phyloP scores from a whole-genome alignment of 2,329 filamentous ascomycete genomes.

The Pseudogymnoascus sp. region DNA sequence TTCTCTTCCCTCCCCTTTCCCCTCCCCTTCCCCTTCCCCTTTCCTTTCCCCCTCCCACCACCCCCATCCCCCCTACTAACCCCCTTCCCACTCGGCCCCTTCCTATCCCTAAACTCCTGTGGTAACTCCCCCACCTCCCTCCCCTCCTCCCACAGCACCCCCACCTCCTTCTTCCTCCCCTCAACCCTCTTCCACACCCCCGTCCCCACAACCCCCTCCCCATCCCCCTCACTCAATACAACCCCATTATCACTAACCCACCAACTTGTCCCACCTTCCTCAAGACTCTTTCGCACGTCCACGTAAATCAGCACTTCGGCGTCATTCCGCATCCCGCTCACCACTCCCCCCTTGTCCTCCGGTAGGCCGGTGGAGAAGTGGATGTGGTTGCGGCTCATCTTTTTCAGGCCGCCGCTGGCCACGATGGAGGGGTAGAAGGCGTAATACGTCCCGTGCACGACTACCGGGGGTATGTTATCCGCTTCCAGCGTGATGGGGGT shows the following conservation, averaged over 20 bases:
- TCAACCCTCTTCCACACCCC: constrained; percentile 65
- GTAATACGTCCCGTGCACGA: constrained; percentile 86
- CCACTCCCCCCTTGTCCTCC: constrained; percentile 37
- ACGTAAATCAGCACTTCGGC: constrained; percentile 73
- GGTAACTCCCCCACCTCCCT: constrained; percentile 59
- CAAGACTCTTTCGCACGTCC: constrained; percentile 58
- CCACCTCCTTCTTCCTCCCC: constrained; percentile 49
- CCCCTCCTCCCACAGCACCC: constrained; percentile 63
- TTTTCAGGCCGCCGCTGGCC: constrained; percentile 64
- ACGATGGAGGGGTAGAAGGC: constrained; percentile 69
- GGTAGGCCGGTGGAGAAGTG: constrained; percentile 77
- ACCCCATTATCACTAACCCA: constrained; percentile 75
- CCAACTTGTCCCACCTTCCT: constrained; percentile 54
- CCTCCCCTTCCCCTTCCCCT: neutral
- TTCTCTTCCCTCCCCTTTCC: neutral
- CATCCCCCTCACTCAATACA: constrained; percentile 54
- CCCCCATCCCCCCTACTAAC: constrained; percentile 25
- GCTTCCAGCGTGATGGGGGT: constrained; percentile 53
- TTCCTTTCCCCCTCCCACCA: constrained; percentile 14
- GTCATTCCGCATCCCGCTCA: constrained; percentile 72
- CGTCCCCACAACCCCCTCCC: constrained; percentile 52
- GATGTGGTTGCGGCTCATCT: constrained; percentile 80
- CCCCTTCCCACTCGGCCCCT: constrained; percentile 33
- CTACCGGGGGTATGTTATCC: constrained; percentile 52
- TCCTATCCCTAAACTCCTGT: constrained; percentile 45